A percentile compares a stretch with the other conserved stretches of the same genome.
phyloP scores from a whole-genome alignment of 2,329 filamentous ascomycete genomes.

The Xylariales sp. region DNA sequence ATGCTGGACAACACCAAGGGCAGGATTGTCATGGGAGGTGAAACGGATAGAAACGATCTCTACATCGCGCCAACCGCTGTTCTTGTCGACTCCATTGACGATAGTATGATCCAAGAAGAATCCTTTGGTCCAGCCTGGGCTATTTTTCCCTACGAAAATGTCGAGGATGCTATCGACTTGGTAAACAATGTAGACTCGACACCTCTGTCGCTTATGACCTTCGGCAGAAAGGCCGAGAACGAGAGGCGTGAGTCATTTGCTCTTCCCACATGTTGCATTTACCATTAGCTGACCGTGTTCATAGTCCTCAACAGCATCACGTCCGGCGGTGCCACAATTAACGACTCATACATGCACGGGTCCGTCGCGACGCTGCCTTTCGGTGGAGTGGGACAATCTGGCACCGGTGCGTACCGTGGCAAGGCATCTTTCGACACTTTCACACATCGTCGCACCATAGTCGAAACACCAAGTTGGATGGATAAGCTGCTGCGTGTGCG shows the following conservation, averaged over 20 bases:
- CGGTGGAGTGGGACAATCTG: slow-evolving; percentile 77
- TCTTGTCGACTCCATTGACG: slow-evolving; percentile 69
- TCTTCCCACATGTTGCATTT: slow-evolving; percentile 5
- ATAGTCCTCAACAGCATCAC: slow-evolving; percentile 57
- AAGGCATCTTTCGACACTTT: slow-evolving; percentile 63
- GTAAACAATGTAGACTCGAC: slow-evolving; percentile 79
- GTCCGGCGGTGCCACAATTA: slow-evolving; percentile 65
- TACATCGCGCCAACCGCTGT: slow-evolving; percentile 94
- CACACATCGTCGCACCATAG: slow-evolving; percentile 45
- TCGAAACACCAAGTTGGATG: slow-evolving; percentile 62
- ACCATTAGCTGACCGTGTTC: no score
- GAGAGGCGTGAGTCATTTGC: slow-evolving; percentile 54
- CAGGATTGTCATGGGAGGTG: slow-evolving; percentile 82
- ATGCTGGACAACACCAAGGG: slow-evolving; percentile 84
- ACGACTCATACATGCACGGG: slow-evolving; percentile 65
- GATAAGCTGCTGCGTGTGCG: slow-evolving; percentile 63
- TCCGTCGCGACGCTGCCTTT: slow-evolving; percentile 69
- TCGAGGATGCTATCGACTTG: slow-evolving; percentile 81
- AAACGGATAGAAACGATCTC: slow-evolving; percentile 70
- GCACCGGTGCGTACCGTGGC: slow-evolving; percentile 73
- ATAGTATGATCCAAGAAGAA: slow-evolving; percentile 76
- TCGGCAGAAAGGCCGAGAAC: slow-evolving; percentile 76
- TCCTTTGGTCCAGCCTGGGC: slow-evolving; percentile 91
- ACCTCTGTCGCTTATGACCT: slow-evolving; percentile 78
- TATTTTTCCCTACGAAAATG: slow-evolving; percentile 68